Evolutionary conservation across 495 filamentous ascomycete genomes (phyloP).

Genomic region (Aspergillus diversus): DNA sequence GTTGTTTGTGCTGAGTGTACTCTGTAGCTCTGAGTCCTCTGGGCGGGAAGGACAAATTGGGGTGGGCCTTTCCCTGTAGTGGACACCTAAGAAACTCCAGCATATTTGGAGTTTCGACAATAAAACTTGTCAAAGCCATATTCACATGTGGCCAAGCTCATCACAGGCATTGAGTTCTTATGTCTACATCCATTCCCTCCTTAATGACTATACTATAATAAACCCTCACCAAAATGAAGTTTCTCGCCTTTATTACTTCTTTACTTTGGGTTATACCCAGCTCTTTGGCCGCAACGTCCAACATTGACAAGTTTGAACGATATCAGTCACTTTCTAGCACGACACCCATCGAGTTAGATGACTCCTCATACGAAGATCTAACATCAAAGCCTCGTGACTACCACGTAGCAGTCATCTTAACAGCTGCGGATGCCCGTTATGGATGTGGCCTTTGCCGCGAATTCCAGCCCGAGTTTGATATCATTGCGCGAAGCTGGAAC

Average conservation of each 20-base stretch:
- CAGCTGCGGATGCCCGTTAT: constrained; percentile 81
- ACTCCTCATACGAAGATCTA: constrained; percentile 72
- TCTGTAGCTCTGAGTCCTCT: no score
- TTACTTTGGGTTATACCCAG: constrained; percentile 54
- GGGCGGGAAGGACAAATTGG: no score
- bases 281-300: constrained; percentile 33
- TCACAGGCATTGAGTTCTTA: constrained; percentile 19
- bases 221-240: constrained; percentile 49
- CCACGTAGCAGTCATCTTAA: constrained; percentile 79
- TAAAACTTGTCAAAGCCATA: neutral
- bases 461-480: constrained; percentile 93
- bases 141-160: constrained; percentile 14
- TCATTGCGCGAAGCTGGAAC: constrained; percentile 85
- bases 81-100: constrained; percentile 34
- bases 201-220: neutral
- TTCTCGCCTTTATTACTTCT: constrained; percentile 57
- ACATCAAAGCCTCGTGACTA: constrained; percentile 82
- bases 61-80: constrained; percentile 1
- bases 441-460: constrained; percentile 86
- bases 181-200: neutral
- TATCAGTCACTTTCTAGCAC: constrained; percentile 71
- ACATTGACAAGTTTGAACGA: constrained; percentile 58
- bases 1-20: no score
- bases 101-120: neutral
- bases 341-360: constrained; percentile 73